Evolutionary conservation across 352 stramenopile genomes (phyloP).

Genomic region (Nothophytophthora sp.): DNA sequence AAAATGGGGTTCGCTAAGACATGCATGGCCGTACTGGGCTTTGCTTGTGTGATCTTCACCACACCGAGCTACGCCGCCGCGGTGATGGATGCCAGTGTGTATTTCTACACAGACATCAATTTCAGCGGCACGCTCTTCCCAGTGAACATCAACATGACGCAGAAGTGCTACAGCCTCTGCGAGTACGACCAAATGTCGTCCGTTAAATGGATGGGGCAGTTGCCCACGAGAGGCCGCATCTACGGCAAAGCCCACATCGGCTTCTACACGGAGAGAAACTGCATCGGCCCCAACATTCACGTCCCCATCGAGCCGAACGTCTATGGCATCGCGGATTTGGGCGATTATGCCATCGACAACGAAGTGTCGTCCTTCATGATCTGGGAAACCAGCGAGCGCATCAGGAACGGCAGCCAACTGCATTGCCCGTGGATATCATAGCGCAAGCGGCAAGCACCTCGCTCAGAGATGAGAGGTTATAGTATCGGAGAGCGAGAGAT

Average conservation of each 20-base stretch:
- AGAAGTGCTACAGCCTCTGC: conserved; percentile 5
- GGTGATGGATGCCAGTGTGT: background rate
- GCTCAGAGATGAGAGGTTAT: no score
- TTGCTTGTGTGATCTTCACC: no score
- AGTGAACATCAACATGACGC: background rate
- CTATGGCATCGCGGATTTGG: background rate
- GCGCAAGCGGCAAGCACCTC: background rate
- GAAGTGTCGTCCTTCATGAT: conserved; percentile 7
- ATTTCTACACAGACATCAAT: conserved; percentile 3
- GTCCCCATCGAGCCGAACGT: background rate
- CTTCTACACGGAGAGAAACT: conserved; percentile 4
- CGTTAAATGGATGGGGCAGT: background rate
- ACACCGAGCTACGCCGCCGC: background rate
- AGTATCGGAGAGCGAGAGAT: no score
- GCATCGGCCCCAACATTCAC: background rate
- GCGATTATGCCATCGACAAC: background rate
- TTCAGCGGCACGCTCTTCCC: conserved; percentile 2
- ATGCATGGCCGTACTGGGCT: no score
- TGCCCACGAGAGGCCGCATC: background rate
- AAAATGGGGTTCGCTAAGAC: no score
- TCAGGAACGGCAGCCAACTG: background rate
- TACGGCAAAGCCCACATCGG: background rate
- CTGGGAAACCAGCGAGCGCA: conserved; percentile 2
- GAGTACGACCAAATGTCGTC: background rate
- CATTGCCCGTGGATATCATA: conserved; percentile 7